These are phyloP conservation scores for Diaporthe citriasiana DNA, from an alignment of 2,329 filamentous ascomycete species.

Conservation along the genomic window DNA sequence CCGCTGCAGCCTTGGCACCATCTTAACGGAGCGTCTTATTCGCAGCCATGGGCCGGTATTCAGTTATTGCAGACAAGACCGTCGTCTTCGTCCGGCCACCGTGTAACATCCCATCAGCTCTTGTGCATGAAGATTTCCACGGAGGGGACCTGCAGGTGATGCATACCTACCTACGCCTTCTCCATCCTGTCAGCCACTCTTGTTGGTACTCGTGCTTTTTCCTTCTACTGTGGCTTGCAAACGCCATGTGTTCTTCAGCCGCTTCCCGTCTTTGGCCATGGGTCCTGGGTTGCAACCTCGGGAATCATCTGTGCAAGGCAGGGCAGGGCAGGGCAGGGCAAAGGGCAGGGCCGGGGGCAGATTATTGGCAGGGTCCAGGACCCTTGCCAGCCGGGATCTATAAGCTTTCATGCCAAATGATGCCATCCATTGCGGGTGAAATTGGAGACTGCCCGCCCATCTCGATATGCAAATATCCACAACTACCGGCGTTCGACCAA, in stretches of 20 bases:
- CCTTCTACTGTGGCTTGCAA: not conserved
- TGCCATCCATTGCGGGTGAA: slow-evolving; percentile 37
- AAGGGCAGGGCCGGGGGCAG: not conserved
- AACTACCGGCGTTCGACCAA: slow-evolving; percentile 2
- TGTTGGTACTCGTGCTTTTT: not conserved
- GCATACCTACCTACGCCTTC: too few species aligned
- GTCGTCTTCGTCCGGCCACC: not conserved
- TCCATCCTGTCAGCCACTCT: not conserved
- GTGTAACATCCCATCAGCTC: slow-evolving; percentile 7
- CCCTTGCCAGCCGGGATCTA: slow-evolving; percentile 37
- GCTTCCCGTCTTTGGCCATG: slow-evolving; percentile 10
- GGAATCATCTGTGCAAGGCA: slow-evolving; percentile 11
- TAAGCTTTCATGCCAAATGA: slow-evolving; percentile 37
- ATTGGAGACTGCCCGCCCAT: slow-evolving; percentile 32
- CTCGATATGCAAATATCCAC: slow-evolving; percentile 40
- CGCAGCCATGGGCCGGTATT: not conserved
- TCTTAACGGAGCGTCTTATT: not conserved
- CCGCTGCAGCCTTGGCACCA: slow-evolving; percentile 12
- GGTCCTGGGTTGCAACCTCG: slow-evolving; percentile 18
- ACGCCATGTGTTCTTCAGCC: slow-evolving; percentile 18
- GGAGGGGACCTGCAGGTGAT: not conserved
- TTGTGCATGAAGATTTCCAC: slow-evolving; percentile 1
- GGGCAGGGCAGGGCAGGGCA: not conserved
- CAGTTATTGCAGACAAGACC: slow-evolving; percentile 7
- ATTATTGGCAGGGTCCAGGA: slow-evolving; percentile 28